These are phyloP conservation scores for Curvularia sp. DNA, from an alignment of 2,329 filamentous ascomycete species.

Conservation along the genomic window DNA sequence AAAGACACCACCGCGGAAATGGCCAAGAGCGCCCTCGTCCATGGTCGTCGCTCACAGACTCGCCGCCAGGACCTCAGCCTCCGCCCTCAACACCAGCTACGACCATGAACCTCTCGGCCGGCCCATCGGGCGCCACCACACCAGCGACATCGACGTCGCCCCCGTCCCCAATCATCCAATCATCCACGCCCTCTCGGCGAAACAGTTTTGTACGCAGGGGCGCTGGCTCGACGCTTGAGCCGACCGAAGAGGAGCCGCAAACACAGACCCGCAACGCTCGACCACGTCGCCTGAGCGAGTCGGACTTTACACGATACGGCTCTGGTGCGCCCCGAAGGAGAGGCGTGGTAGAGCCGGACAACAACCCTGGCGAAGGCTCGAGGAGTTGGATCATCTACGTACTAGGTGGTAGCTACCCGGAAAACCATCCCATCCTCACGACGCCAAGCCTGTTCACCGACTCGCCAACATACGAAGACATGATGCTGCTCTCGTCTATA, in stretches of 20 bases:
- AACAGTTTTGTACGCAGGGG: slow-evolving; percentile 51
- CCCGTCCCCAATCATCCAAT: slow-evolving; percentile 47
- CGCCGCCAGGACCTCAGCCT: slow-evolving; percentile 65
- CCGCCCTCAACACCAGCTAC: slow-evolving; percentile 68
- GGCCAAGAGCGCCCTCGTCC: slow-evolving; percentile 52
- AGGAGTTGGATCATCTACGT: slow-evolving; percentile 77
- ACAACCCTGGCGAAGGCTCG: slow-evolving; percentile 64
- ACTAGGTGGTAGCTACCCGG: slow-evolving; percentile 72
- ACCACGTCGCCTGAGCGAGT: slow-evolving; percentile 65
- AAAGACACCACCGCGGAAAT: slow-evolving; percentile 59
- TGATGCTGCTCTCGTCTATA: slow-evolving; percentile 72
- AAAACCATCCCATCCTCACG: slow-evolving; percentile 73
- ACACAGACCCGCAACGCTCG: slow-evolving; percentile 53
- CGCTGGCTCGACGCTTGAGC: slow-evolving; percentile 52
- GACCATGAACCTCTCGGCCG: slow-evolving; percentile 63
- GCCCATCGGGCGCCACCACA: slow-evolving; percentile 60
- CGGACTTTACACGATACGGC: slow-evolving; percentile 67
- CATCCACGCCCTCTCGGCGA: slow-evolving; percentile 48
- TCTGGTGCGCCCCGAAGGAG: slow-evolving; percentile 69
- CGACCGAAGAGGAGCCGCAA: slow-evolving; percentile 53
- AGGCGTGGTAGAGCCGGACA: slow-evolving; percentile 65
- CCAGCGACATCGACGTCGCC: slow-evolving; percentile 44
- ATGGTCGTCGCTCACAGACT: slow-evolving; percentile 60
- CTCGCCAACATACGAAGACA: slow-evolving; percentile 75
- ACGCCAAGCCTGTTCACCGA: slow-evolving; percentile 75